Conservation (phyloP, 176 grass and related monocot species). For the Pontederia crassipes region DNA sequence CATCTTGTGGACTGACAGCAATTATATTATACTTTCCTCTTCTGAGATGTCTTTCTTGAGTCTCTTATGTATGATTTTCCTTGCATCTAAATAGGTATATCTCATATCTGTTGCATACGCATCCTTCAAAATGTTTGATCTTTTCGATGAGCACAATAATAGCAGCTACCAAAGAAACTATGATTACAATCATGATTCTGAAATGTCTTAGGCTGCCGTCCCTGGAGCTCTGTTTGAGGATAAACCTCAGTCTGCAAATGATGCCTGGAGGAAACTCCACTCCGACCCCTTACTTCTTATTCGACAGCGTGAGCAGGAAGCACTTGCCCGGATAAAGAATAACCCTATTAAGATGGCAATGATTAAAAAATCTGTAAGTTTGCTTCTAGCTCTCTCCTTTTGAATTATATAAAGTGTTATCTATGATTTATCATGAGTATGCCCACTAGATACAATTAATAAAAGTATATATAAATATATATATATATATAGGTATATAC, state of each 20-base stretch:
- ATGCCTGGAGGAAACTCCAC: constrained; percentile 90
- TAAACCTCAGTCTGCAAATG: constrained; percentile 92
- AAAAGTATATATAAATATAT: background rate
- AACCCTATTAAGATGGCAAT: constrained; percentile 96
- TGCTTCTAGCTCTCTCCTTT: background rate
- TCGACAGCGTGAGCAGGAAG: constrained; percentile 81
- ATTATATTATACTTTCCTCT: too few relatives aligned
- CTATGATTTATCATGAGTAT: background rate
- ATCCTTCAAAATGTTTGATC: too few relatives aligned
- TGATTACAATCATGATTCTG: background rate
- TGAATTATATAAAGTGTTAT: background rate
- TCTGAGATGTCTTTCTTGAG: too few relatives aligned
- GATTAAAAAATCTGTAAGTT: constrained; percentile 96
- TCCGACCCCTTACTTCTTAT: constrained; percentile 92
- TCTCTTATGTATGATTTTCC: too few relatives aligned
- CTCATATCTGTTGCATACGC: too few relatives aligned
- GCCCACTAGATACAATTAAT: background rate
- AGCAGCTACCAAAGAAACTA: too few relatives aligned
- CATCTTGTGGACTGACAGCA: too few relatives aligned
- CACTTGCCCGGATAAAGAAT: constrained; percentile 89
- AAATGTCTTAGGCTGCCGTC: constrained; percentile 33
- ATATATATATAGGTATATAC: too few relatives aligned
- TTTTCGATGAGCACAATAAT: too few relatives aligned
- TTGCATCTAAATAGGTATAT: too few relatives aligned
- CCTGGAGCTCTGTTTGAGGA: constrained; percentile 88